A percentile compares a stretch with the other conserved stretches of the same genome.
These are phyloP conservation scores for Talaromyces sp. DNA, from an alignment of 2,329 filamentous ascomycete species.

Conservation along the genomic window DNA sequence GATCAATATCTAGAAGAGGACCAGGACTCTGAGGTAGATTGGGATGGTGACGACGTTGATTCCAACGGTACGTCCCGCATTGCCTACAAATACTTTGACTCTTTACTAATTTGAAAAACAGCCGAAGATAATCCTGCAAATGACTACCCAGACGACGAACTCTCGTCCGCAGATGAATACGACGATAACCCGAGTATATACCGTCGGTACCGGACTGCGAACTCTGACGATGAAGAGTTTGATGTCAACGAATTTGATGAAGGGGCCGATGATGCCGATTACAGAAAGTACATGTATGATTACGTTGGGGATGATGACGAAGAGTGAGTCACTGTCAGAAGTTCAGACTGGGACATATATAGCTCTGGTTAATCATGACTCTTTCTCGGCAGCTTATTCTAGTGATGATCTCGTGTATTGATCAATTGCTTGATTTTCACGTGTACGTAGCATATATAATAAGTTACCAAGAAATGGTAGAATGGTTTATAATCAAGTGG, in stretches of 20 bases:
- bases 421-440: background rate
- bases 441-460: background rate
- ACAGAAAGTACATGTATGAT: constrained; percentile 7
- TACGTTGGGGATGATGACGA: constrained; percentile 4
- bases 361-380: background rate
- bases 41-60: constrained; percentile 60
- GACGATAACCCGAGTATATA: constrained; percentile 38
- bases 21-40: constrained; percentile 52
- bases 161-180: constrained; percentile 47
- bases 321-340: background rate
- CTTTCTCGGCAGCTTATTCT: background rate
- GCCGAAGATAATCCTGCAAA: constrained; percentile 51
- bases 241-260: constrained; percentile 36
- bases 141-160: constrained; percentile 51
- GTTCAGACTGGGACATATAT: background rate
- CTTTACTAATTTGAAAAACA: constrained; percentile 21
- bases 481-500: background rate
- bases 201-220: constrained; percentile 37
- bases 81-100: background rate
- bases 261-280: constrained; percentile 15
- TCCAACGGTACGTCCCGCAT: constrained; percentile 51
- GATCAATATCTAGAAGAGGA: constrained; percentile 54
- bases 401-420: background rate
- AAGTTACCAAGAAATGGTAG: background rate
- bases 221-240: constrained; percentile 46